Evolutionary conservation across 306 rosid species (phyloP), one percentile per base, ranked within the genome.

Genomic region (Malus orientalis): DNA sequence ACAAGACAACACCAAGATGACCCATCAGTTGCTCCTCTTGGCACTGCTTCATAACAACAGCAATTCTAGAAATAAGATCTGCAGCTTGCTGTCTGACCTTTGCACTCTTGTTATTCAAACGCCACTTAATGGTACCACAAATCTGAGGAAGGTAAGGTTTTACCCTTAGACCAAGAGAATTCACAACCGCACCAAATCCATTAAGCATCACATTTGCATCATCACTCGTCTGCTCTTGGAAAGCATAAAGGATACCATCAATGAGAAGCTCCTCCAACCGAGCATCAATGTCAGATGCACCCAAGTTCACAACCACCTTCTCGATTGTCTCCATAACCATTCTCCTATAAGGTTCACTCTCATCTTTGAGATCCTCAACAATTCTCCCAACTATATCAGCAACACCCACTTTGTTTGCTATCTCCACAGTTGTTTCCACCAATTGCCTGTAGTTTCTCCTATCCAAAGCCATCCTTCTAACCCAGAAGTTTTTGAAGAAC

Each of bases 321-420:
- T 94, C 98, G 62, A 94, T 94, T 20, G 98, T 91, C 78, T 94
- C 98, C 98, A 94, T 94, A 70, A 94, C 98, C 98, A 94, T 94
- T 80, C 98, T 81, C 84, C 98, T 86, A 58, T 94, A 94, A 16
- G 98, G 98, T 70, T 94, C 98, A 83, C 98, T 94, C 86, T 94
- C 98, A 83, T 94, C 98, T 83, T 94, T 91, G 69, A 94, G 97
- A 86, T 94, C 98, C 85, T 91, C 96, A 55, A 93, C 98, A 60
- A 94, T 86, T 79, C 98, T 85, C 23, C 97, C 98, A 4, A 91
- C 97, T 42, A 94, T 91, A 90, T 94, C 97, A 11, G 96, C 93
- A 73, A 94, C 98, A 78, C 98, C 94, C 19, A 91, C 96, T 88
- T 94, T 94, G 84, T 94, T 94, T 15, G 98, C 98, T 73, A 94